These are phyloP conservation scores for Terfezia claveryi DNA, from an alignment of 495 filamentous ascomycete species.

Conservation along the genomic window DNA sequence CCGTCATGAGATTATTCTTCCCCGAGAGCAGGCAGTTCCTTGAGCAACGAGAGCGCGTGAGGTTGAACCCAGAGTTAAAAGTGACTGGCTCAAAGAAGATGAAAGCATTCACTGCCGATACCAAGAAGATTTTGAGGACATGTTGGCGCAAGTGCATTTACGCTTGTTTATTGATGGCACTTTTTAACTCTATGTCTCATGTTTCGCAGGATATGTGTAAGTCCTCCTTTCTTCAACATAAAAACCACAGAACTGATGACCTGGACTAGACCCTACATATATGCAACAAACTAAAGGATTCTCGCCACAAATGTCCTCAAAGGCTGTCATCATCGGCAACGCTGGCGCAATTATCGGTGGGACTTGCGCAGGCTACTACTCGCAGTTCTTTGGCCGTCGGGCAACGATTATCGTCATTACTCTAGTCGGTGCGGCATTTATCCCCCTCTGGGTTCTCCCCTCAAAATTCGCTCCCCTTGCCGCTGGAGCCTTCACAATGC, in stretches of 20 bases:
- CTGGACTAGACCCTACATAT: constrained; percentile 38
- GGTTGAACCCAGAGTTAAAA: constrained; percentile 3
- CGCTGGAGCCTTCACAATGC: constrained; percentile 48
- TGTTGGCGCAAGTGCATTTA: constrained; percentile 56
- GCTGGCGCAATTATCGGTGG: constrained; percentile 52
- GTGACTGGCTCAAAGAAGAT: constrained; percentile 11
- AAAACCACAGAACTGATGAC: background rate
- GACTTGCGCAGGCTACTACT: constrained; percentile 40
- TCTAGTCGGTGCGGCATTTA: constrained; percentile 33
- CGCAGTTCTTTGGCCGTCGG: constrained; percentile 49
- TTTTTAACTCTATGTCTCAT: constrained; percentile 27
- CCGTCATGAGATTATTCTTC: constrained; percentile 40
- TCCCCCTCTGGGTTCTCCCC: constrained; percentile 54
- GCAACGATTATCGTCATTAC: constrained; percentile 39
- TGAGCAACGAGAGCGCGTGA: constrained; percentile 33
- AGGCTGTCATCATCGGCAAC: constrained; percentile 54
- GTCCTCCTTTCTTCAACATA: background rate
- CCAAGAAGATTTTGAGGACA: constrained; percentile 34
- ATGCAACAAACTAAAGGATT: constrained; percentile 46
- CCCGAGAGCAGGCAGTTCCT: constrained; percentile 51
- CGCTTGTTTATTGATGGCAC: constrained; percentile 45
- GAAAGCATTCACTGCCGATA: constrained; percentile 25
- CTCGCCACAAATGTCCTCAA: constrained; percentile 23
- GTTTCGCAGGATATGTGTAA: constrained; percentile 43
- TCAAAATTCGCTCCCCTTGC: constrained; percentile 33